These are phyloP conservation scores for Cyberlindnera nakhonratchasimensis DNA, from an alignment of 805 yeast species.

Conservation along the genomic window DNA sequence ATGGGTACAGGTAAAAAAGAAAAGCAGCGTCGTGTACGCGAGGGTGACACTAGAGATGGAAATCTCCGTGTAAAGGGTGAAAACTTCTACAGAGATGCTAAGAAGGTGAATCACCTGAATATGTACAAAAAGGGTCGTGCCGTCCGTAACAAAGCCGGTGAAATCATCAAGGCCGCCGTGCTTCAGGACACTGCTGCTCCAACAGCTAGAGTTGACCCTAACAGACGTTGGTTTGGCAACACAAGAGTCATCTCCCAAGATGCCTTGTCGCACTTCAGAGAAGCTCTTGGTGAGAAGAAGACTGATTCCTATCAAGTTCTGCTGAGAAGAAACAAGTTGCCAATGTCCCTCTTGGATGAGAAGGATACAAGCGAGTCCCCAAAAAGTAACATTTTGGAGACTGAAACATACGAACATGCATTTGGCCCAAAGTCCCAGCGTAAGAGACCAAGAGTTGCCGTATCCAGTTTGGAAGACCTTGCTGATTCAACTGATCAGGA, in stretches of 20 bases:
- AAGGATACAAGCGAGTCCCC: slow-evolving; percentile 76
- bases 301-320: slow-evolving; percentile 83
- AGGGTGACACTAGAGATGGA: slow-evolving; percentile 80
- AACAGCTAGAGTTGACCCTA: slow-evolving; percentile 90
- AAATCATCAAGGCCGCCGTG: slow-evolving; percentile 79
- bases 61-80: slow-evolving; percentile 94
- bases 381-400: slow-evolving; percentile 75
- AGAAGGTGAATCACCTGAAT: slow-evolving; percentile 80
- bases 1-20: slow-evolving; percentile 97
- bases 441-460: slow-evolving; percentile 80
- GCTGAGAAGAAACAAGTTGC: slow-evolving; percentile 83
- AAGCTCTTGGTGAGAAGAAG: slow-evolving; percentile 84
- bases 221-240: slow-evolving; percentile 96
- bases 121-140: slow-evolving; percentile 95
- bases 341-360: slow-evolving; percentile 93
- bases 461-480: slow-evolving; percentile 75
- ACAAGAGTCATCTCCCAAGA: slow-evolving; percentile 97
- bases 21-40: slow-evolving; percentile 78
- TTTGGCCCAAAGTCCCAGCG: slow-evolving; percentile 96
- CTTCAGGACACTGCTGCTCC: slow-evolving; percentile 87
- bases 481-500: slow-evolving; percentile 57
- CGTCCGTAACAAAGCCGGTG: slow-evolving; percentile 82
- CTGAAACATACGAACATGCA: slow-evolving; percentile 75
- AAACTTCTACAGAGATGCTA: slow-evolving; percentile 92
- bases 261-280: slow-evolving; percentile 90